Base-by-base conservation (phyloP, 164 flowering plant genomes). In the Stephania yunnanensis region DNA sequence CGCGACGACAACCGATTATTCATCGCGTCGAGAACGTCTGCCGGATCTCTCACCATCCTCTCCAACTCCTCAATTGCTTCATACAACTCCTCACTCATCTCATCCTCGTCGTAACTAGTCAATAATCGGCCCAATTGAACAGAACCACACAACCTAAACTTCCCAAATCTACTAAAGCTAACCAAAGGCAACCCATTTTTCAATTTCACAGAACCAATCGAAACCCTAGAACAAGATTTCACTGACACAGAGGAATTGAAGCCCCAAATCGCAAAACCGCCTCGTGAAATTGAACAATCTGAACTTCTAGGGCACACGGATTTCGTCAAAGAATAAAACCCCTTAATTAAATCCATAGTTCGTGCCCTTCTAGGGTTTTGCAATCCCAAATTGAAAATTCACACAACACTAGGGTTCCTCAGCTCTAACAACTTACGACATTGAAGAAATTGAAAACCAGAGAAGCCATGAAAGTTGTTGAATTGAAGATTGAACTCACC, bases 51-150 rank as follows among this genome's bases (percentile, higher is more conserved):
- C 0, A 86, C 80, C 95, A 93, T 95, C n/a, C 91, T 71, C 83
- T 92, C 97, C 67, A 95, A 77, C 72, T 93, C 99, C 83, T 92
- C 97, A 58, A 95, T 95, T 7, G 97, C 92, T 80, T 91, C 94
- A 31, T 87, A 89, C 71, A 95, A 88, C 22, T 88, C 93, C 5
- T 89, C 92, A 46, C 95, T 81, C 91, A 91, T 85, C 74, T 87
- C 95, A 31, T 89, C 91, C 73, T 83, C 87, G 64, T 86, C 89
- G 8, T 81, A 89, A 65, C 89, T 89, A 6, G 91, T 87, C 65
- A 86, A 36, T 58, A 86, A 85, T 46, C 81, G 80, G 72, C 87
- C 93, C 81, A 90, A 71, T 53, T 91, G 87, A 10, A 87, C 86
- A 17, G 92, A 86, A 8, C 83, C 86, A 48, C 81, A 82, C 46